phyloP scores from a whole-genome alignment of 345 rosid species.

The Dipteronia sinensis region DNA sequence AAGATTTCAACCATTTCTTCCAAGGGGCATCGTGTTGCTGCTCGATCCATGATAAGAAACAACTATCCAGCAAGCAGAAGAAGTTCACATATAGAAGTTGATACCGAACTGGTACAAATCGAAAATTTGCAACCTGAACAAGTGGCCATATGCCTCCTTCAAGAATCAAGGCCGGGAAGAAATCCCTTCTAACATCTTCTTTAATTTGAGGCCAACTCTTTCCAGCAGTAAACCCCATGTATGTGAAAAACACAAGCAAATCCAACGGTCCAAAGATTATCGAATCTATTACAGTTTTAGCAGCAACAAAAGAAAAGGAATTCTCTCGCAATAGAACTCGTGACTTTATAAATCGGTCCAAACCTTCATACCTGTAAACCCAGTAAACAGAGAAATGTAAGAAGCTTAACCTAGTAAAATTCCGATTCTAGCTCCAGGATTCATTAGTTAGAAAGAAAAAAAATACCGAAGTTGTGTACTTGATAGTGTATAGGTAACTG shows the following conservation, averaged over 20 bases:
- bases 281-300: conserved; percentile 88
- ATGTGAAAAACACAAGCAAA: conserved; percentile 78
- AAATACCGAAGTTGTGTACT: neutral
- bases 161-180: conserved; percentile 77
- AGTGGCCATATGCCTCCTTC: conserved; percentile 92
- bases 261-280: conserved; percentile 87
- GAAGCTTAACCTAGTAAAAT: neutral
- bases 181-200: conserved; percentile 91
- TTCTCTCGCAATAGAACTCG: conserved; percentile 65
- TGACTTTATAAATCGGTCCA: conserved; percentile 68
- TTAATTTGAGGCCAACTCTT: conserved; percentile 67
- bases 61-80: conserved; percentile 89
- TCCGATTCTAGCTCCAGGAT: neutral
- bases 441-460: neutral
- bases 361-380: conserved; percentile 70
- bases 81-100: conserved; percentile 86
- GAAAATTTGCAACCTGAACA: conserved; percentile 82
- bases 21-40: conserved; percentile 94
- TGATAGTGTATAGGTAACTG: neutral
- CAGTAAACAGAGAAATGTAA: neutral
- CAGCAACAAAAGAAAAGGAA: conserved; percentile 65
- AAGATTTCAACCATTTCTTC: conserved; percentile 80
- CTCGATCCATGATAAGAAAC: conserved; percentile 83
- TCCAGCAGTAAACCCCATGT: conserved; percentile 83
- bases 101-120: conserved; percentile 79